These are phyloP conservation scores for Jaltomata sinuosa DNA, from an alignment of 257 asterid genomes.

Conservation along the genomic window DNA sequence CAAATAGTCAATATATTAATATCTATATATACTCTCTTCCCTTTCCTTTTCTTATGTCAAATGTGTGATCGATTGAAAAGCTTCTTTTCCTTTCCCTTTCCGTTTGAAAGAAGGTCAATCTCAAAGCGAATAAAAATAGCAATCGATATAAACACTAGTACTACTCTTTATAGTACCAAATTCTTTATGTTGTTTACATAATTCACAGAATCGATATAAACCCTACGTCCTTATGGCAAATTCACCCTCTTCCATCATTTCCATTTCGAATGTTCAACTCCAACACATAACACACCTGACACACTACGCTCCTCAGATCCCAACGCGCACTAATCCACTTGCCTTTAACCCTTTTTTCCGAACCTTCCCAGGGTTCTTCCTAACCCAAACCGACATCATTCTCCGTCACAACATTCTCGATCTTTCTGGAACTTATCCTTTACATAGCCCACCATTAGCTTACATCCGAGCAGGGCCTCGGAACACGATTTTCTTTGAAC, in stretches of 20 bases:
- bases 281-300: slow-evolving; percentile 35
- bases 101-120: too few relatives aligned
- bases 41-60: too few relatives aligned
- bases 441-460: slow-evolving; percentile 17
- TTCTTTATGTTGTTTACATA: too few relatives aligned
- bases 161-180: too few relatives aligned
- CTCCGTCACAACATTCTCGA: slow-evolving; percentile 54
- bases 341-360: not conserved
- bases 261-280: slow-evolving; percentile 20
- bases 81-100: too few relatives aligned
- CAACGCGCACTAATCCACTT: slow-evolving; percentile 42
- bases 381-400: slow-evolving; percentile 35
- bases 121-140: too few relatives aligned
- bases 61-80: too few relatives aligned
- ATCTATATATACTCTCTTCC: too few relatives aligned
- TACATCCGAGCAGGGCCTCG: slow-evolving; percentile 82
- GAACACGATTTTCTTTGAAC: slow-evolving; percentile 34
- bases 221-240: too few relatives aligned
- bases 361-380: not conserved
- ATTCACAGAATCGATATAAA: too few relatives aligned
- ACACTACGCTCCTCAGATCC: slow-evolving; percentile 24
- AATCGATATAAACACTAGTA: too few relatives aligned
- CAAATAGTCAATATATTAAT: too few relatives aligned
- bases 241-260: not conserved
- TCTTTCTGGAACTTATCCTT: slow-evolving; percentile 19